phyloP scores from a whole-genome alignment of 2,329 filamentous ascomycete species.

The Waltergamsia citrina region DNA sequence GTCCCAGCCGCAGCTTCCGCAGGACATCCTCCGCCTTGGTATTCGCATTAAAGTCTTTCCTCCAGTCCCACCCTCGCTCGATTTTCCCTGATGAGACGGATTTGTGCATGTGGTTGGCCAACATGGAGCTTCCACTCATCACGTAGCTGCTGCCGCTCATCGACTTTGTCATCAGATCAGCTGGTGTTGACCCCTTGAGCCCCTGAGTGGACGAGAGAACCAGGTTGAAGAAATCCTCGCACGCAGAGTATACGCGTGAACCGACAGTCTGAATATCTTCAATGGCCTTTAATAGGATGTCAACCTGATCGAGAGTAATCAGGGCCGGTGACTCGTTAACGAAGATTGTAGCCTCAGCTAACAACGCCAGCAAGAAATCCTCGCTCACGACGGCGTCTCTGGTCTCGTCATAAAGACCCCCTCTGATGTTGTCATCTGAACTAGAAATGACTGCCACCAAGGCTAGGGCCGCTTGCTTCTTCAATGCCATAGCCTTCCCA shows the following conservation, averaged over 20 bases:
- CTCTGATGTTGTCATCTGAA: slow-evolving; percentile 82
- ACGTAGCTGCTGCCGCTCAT: slow-evolving; percentile 49
- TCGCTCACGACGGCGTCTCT: slow-evolving; percentile 79
- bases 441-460: slow-evolving; percentile 78
- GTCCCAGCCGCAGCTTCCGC: slow-evolving; percentile 57
- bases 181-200: slow-evolving; percentile 51
- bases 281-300: slow-evolving; percentile 64
- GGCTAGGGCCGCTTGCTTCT: slow-evolving; percentile 60
- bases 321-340: slow-evolving; percentile 46
- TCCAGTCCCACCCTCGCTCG: slow-evolving; percentile 68
- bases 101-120: slow-evolving; percentile 52
- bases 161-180: slow-evolving; percentile 55
- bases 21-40: slow-evolving; percentile 63
- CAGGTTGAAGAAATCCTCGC: slow-evolving; percentile 69
- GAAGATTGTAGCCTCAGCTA: slow-evolving; percentile 77
- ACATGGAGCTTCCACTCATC: slow-evolving; percentile 63
- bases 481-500: slow-evolving; percentile 45
- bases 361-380: slow-evolving; percentile 72
- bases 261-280: slow-evolving; percentile 73
- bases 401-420: slow-evolving; percentile 75
- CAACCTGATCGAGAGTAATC: slow-evolving; percentile 65
- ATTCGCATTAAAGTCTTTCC: slow-evolving; percentile 61
- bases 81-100: slow-evolving; percentile 44
- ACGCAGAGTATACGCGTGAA: slow-evolving; percentile 60
- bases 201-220: slow-evolving; percentile 64